Evolutionary conservation across 768 basidiomycete genomes (phyloP).

Genomic region (Mycena epipterygia): DNA sequence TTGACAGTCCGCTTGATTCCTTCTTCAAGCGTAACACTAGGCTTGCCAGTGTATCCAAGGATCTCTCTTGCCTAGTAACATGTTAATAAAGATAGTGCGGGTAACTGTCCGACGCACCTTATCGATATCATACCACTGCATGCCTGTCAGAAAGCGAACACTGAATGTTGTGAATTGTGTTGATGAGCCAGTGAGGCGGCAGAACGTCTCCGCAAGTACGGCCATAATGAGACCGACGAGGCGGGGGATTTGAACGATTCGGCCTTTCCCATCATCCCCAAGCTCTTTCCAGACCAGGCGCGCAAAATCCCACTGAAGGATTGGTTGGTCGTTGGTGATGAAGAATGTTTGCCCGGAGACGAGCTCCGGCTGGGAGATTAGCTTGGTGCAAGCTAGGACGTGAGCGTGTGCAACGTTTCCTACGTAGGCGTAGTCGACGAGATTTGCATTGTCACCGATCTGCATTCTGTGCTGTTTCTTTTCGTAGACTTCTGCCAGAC

Average conservation of each 20-base stretch:
- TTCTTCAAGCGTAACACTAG: conserved; percentile 61
- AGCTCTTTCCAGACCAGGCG: conserved; percentile 56
- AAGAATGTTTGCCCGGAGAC: conserved; percentile 71
- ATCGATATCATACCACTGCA: conserved; percentile 67
- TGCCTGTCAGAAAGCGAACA: conserved; percentile 55
- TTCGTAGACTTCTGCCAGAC: conserved; percentile 67
- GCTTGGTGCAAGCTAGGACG: conserved; percentile 54
- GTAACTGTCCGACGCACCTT: conserved; percentile 37
- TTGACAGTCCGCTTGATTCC: conserved; percentile 52
- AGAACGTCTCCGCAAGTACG: conserved; percentile 51
- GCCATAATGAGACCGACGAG: conserved; percentile 57
- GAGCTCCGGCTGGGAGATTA: conserved; percentile 17
- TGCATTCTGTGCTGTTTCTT: conserved; percentile 46
- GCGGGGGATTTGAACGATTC: conserved; percentile 49
- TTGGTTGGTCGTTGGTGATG: conserved; percentile 70
- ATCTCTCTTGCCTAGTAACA: conserved; percentile 51
- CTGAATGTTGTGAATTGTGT: conserved; percentile 58
- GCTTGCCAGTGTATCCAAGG: conserved; percentile 68
- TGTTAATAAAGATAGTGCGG: neutral
- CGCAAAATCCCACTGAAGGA: conserved; percentile 66
- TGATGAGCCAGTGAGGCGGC: conserved; percentile 56
- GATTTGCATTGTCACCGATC: conserved; percentile 64
- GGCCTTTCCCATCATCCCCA: conserved; percentile 40
- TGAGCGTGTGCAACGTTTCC: conserved; percentile 72
- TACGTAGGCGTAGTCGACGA: conserved; percentile 70